Evolutionary conservation across 192 early-diverging fungal genomes (phyloP), one percentile per base, ranked within the genome.

Genomic region (Fimicolochytrium jonesii): DNA sequence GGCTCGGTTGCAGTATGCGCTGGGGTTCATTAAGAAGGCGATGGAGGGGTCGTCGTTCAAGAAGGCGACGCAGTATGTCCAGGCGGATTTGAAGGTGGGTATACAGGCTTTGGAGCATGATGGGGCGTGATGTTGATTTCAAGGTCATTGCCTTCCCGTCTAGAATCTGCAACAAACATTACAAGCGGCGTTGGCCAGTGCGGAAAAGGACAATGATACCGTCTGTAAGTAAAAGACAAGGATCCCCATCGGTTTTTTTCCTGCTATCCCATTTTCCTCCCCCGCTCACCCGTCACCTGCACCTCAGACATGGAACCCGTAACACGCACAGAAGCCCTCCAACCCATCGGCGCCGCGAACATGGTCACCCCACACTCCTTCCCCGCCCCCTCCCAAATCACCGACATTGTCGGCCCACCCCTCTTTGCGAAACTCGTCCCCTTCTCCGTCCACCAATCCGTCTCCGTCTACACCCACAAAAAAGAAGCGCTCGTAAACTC

Each of bases 151-250:
- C 48, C 48, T 13, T 50, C 2, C 48, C 25, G 15, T 22, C 6
- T n/a, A 66, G 66, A 67, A 51, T 34, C 37, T 67, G 50, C 46
- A 67, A 42, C 22, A 29, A 4, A 67, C 53, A 13, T 20, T 71
- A 13, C 42, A 71, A 15, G 26, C 15, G n/a, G 47, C 49, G 3
- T 69, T 88, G 29, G 64, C 77, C n/a, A 64, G 72, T 23, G 92
- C 92, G 11, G 84, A 87, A 39, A 91, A 90, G 72, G 94, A 97
- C 64, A 97, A 97, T 48, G 89, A 94, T 64, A 81, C 92, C 37
- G 92, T 97, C 18, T 75, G 72, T 73, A 48, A 47, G 70, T 68
- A 23, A 9, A 43, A 51, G 10, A 10, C 23, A 10, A 13, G 26
- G 6, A 22, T 58, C 10, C 47, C 30, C 20, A 45, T 34, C 34